Base-by-base conservation (phyloP, 2,329 filamentous ascomycete genomes). In the Trichoderma guizhouense region DNA sequence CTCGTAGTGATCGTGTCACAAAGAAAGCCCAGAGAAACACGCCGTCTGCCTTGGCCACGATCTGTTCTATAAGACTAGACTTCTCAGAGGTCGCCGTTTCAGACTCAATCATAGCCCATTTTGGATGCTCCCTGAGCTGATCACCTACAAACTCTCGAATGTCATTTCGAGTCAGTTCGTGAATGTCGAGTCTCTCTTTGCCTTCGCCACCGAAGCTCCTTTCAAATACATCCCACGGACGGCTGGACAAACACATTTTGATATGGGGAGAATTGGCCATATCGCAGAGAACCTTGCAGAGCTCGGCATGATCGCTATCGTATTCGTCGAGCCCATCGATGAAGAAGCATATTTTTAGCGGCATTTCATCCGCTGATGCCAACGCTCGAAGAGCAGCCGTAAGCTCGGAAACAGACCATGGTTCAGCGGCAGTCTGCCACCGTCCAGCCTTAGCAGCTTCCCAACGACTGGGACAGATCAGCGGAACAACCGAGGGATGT, bases 21-120 rank as follows among this genome's bases (percentile, higher is more conserved):
- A 77, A 28, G n/a, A 76, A 73, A 7, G 74, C 75, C 75, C 74
- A 77, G 0, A 77, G 72, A 30, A 77, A 77, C 1, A 76, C 72
- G 0, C 75, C 75, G 11, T 73, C 36, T 1, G 75, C 68, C 21
- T 64, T 70, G 3, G 53, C n/a, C 1, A 62, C 28, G 15, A 77
- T 71, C 5, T 36, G 24, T 0, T 65, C 15, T 2, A 74, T 30
- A 6, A 74, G 12, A 11, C 43, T 36, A 12, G 43, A 51, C n/a
- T 51, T 51, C 43, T 51, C 43, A 2, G 43, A 21, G 8, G 43
- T 1, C 2, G 18, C 9, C 18, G 43, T 51, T 21, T 21, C 18
- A 21, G 43, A 51, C 43, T 51, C 43, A 0, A 28, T 26, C 1
- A 51, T 43, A 14, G 63, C 63, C 28, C 21, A 24, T 5, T 26